Evolutionary conservation across 2,329 filamentous ascomycete genomes (phyloP).

Genomic region (Aureobasidium lini): DNA sequence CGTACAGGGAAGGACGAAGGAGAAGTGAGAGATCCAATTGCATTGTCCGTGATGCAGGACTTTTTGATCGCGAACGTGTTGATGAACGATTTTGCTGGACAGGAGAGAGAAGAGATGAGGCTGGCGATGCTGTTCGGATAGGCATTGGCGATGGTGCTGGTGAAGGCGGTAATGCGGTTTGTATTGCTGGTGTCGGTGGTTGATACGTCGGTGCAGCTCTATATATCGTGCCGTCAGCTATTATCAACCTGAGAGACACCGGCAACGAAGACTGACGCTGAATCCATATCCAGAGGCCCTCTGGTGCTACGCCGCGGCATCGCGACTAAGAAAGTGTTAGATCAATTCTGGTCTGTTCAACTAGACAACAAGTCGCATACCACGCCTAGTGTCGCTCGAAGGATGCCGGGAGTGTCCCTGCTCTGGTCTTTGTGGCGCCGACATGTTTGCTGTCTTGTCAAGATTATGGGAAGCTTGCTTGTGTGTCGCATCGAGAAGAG

Average conservation of each 20-base stretch:
- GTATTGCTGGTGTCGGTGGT: constrained; percentile 15
- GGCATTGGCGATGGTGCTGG: constrained; percentile 10
- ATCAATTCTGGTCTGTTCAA: neutral
- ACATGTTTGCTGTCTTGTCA: neutral
- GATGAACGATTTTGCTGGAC: neutral
- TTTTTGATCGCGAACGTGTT: constrained; percentile 17
- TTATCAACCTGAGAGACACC: neutral
- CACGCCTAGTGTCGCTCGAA: neutral
- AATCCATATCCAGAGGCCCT: constrained; percentile 67
- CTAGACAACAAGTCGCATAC: neutral
- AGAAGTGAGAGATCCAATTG: constrained; percentile 72
- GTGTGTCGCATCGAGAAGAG: neutral
- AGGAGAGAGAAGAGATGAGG: constrained; percentile 18
- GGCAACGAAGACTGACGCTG: constrained; percentile 47
- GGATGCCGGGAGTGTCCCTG: neutral
- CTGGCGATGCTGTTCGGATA: constrained; percentile 6
- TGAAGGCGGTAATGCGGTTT: constrained; percentile 21
- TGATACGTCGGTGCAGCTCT: neutral
- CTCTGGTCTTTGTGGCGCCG: neutral
- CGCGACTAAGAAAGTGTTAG: constrained; percentile 35
- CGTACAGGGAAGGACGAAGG: constrained; percentile 72
- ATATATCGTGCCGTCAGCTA: neutral
- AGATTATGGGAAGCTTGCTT: neutral
- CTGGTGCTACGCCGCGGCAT: constrained; percentile 63
- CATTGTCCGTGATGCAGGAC: constrained; percentile 17